A percentile compares a stretch with the other conserved stretches of the same genome.
Conservation (phyloP, 805 yeast genomes). For the Lipomyces spencermartinsiae region DNA sequence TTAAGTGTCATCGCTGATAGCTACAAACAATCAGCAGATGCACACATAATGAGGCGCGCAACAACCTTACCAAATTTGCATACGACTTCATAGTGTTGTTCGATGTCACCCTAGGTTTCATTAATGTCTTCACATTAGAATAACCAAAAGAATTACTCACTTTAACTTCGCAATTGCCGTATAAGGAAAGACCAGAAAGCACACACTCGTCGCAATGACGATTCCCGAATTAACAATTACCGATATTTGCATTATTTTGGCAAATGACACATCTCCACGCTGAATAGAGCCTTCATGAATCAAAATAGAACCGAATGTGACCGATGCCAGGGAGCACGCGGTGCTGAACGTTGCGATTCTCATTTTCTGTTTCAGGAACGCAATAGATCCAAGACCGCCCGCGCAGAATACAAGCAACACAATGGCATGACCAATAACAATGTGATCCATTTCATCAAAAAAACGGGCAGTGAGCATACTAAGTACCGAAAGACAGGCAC, state of each 20-base stretch:
- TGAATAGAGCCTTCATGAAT: conserved; percentile 75
- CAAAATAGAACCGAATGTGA: conserved; percentile 70
- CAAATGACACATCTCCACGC: conserved; percentile 61
- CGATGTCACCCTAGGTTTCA: conserved; percentile 3
- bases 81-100: conserved; percentile 56
- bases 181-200: conserved; percentile 68
- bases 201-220: conserved; percentile 59
- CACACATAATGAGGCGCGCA: conserved; percentile 32
- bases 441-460: conserved; percentile 54
- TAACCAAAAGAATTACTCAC: background rate
- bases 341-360: conserved; percentile 76
- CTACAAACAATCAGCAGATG: background rate
- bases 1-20: conserved; percentile 24
- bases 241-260: conserved; percentile 60
- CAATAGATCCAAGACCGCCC: conserved; percentile 66
- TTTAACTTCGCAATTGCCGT: conserved; percentile 59
- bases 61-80: conserved; percentile 49
- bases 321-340: conserved; percentile 78
- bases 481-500: conserved; percentile 58
- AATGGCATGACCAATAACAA: conserved; percentile 47
- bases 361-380: conserved; percentile 71
- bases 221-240: conserved; percentile 70
- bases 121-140: background rate
- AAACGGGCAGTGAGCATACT: conserved; percentile 60
- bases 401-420: conserved; percentile 59